These are phyloP conservation scores for Acanthamoeba castellanii DNA, from an alignment of 208 protist species.

Conservation along the genomic window DNA sequence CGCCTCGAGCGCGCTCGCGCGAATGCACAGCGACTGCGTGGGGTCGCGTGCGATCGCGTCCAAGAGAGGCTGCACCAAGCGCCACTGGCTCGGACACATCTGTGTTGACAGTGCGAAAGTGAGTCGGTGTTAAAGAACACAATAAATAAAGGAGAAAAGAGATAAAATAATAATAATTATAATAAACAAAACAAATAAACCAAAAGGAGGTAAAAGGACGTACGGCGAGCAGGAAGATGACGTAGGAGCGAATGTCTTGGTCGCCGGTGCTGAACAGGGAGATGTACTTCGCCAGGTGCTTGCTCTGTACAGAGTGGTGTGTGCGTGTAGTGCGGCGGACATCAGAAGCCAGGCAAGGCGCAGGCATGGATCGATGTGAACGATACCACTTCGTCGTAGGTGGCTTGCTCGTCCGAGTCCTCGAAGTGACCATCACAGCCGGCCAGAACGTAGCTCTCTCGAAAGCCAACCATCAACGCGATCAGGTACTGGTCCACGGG, in stretches of 20 bases:
- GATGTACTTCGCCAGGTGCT: not conserved
- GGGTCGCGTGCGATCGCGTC: not conserved
- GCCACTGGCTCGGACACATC: slow-evolving; percentile 3
- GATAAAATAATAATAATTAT: not conserved
- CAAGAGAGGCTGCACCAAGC: not conserved
- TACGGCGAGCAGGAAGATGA: not conserved
- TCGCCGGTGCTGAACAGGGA: not conserved
- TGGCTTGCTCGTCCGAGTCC: not conserved
- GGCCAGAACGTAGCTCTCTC: not conserved
- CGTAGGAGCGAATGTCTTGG: slow-evolving; percentile 1
- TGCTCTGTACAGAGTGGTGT: not conserved
- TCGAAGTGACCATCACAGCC: not conserved
- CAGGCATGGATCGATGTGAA: not conserved
- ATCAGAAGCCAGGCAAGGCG: not conserved
- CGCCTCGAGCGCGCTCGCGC: not conserved
- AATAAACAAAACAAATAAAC: not conserved
- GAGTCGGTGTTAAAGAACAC: too few relatives aligned
- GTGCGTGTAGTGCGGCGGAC: not conserved
- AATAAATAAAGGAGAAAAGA: too few relatives aligned
- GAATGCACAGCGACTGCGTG: not conserved
- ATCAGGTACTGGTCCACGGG: slow-evolving; percentile 6
- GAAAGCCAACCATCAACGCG: slow-evolving; percentile 6
- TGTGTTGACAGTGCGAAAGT: not conserved
- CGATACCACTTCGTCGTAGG: not conserved
- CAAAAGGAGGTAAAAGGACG: not conserved